Percentiles rank a stretch among this genome's conserved stretches.
phyloP scores from a whole-genome alignment of 139 green algal species.

The Coelastrella sp. region DNA sequence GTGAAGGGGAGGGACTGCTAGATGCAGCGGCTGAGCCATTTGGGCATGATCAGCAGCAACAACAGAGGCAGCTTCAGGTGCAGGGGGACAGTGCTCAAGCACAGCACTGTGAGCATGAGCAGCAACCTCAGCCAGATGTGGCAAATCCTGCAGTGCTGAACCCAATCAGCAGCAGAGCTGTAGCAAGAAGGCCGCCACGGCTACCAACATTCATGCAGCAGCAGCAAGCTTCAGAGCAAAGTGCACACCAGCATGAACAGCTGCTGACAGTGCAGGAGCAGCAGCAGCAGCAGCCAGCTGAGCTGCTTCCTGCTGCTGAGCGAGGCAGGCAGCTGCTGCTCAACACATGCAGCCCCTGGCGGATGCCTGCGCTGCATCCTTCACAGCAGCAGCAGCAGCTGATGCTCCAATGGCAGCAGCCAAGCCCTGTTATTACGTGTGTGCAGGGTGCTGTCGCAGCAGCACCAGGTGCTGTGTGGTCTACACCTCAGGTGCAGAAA shows the following conservation, averaged over 20 bases:
- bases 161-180: constrained; percentile 6
- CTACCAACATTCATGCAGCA: constrained; percentile 23
- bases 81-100: too few species aligned
- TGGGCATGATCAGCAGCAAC: too few species aligned
- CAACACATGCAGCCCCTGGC: not conserved
- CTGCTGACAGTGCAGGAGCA: not conserved
- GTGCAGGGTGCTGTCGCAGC: not conserved
- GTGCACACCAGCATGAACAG: not conserved
- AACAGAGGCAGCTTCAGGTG: too few species aligned
- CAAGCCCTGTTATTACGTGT: not conserved
- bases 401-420: not conserved
- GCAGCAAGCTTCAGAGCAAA: not conserved
- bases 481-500: not conserved
- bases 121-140: not conserved
- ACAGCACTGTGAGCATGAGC: too few species aligned
- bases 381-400: not conserved
- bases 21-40: not conserved
- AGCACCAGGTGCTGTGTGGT: not conserved
- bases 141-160: not conserved
- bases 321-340: not conserved
- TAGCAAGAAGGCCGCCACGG: constrained; percentile 1
- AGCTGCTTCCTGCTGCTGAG: not conserved
- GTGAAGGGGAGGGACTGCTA: not conserved
- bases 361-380: not conserved
- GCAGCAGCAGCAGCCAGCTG: not conserved